Evolutionary conservation across 768 basidiomycete species (phyloP).

Genomic region (Amanita rubescens): DNA sequence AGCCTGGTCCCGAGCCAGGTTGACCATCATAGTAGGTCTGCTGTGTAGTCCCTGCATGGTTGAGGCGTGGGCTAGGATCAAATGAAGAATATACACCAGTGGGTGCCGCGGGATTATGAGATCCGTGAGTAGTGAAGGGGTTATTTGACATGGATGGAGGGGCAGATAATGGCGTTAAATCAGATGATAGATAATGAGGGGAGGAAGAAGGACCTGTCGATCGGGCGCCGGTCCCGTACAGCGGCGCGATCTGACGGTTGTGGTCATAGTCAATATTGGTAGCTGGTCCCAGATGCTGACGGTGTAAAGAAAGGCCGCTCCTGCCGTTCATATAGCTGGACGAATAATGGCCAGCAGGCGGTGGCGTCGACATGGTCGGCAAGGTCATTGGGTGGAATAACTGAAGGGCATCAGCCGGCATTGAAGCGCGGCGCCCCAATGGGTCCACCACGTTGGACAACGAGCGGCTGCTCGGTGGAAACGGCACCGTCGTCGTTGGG

Average conservation of each 20-base stretch:
- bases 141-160: slow-evolving; percentile 41
- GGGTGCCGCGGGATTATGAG: slow-evolving; percentile 23
- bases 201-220: slow-evolving; percentile 30
- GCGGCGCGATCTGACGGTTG: slow-evolving; percentile 25
- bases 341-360: slow-evolving; percentile 26
- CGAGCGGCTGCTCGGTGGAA: slow-evolving; percentile 44
- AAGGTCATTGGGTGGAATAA: slow-evolving; percentile 77
- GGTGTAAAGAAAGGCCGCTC: slow-evolving; percentile 32
- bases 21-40: slow-evolving; percentile 30
- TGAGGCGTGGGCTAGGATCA: slow-evolving; percentile 28
- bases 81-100: slow-evolving; percentile 28
- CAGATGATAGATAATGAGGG: slow-evolving; percentile 30
- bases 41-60: slow-evolving; percentile 17
- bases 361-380: slow-evolving; percentile 45
- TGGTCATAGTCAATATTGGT: slow-evolving; percentile 33
- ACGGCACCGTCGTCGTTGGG: slow-evolving; percentile 74
- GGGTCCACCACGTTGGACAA: slow-evolving; percentile 34
- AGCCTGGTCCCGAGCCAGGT: slow-evolving; percentile 36
- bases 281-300: slow-evolving; percentile 26
- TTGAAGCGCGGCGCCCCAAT: slow-evolving; percentile 51
- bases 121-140: slow-evolving; percentile 30
- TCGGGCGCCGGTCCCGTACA: slow-evolving; percentile 31
- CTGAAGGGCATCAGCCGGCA: slow-evolving; percentile 66
- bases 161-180: slow-evolving; percentile 43
- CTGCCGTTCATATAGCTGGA: slow-evolving; percentile 38